phyloP scores from a whole-genome alignment of 306 rosid genomes.

The Hylodesmum podocarpum region DNA sequence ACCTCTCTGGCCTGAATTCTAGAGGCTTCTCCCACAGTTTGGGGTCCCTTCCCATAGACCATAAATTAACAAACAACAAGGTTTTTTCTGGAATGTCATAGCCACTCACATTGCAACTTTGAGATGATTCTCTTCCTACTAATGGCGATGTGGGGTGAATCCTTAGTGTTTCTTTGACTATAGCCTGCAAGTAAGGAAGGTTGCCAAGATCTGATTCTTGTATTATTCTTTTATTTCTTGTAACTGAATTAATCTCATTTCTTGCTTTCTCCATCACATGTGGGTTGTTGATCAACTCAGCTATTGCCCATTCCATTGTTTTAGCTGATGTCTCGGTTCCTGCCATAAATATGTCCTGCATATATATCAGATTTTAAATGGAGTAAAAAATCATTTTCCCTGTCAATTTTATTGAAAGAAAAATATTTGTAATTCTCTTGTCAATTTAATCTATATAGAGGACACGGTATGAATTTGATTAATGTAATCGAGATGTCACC shows the following conservation, averaged over 20 bases:
- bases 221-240: conserved; percentile 42
- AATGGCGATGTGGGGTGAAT: conserved; percentile 70
- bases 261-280: conserved; percentile 60
- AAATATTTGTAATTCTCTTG: no score
- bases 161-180: conserved; percentile 75
- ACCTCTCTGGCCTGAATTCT: conserved; percentile 69
- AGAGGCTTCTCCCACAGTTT: conserved; percentile 57
- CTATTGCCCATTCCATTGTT: conserved; percentile 55
- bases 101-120: conserved; percentile 36
- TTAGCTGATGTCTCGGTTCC: conserved; percentile 57
- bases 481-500: no score
- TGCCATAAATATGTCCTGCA: conserved; percentile 53
- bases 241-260: conserved; percentile 50
- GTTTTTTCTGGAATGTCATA: conserved; percentile 62
- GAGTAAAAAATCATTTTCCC: no score
- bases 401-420: no score
- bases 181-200: conserved; percentile 64
- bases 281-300: conserved; percentile 64
- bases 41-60: conserved; percentile 71
- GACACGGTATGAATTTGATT: no score
- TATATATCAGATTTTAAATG: neutral
- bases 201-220: conserved; percentile 59
- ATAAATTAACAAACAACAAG: conserved; percentile 47
- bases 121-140: conserved; percentile 46
- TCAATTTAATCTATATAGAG: no score